These are phyloP conservation scores for Myxozyma kluyveri DNA, from an alignment of 805 yeast genomes.

Conservation along the genomic window DNA sequence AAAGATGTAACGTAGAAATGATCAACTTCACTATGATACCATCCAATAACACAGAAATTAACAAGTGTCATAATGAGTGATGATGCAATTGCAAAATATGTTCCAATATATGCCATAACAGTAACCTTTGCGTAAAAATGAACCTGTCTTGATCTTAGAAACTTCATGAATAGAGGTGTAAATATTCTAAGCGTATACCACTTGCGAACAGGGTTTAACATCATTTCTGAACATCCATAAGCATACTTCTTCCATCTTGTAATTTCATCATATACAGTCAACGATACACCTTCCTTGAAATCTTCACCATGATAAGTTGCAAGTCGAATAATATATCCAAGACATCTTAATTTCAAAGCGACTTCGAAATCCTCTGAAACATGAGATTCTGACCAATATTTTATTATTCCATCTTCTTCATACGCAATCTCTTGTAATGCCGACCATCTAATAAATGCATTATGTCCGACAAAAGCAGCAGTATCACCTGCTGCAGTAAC, in stretches of 20 bases:
- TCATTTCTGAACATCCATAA: constrained; percentile 19
- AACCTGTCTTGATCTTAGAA: constrained; percentile 3
- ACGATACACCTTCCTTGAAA: constrained; percentile 21
- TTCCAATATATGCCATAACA: constrained; percentile 16
- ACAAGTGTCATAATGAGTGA: constrained; percentile 4
- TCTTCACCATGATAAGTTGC: constrained; percentile 8
- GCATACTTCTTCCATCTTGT: constrained; percentile 23
- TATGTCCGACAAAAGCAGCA: constrained; percentile 23
- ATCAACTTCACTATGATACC: constrained; percentile 4
- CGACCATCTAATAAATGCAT: constrained; percentile 20
- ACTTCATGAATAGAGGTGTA: constrained; percentile 10
- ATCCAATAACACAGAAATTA: constrained; percentile 13
- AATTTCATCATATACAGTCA: constrained; percentile 17
- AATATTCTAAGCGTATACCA: constrained; percentile 10
- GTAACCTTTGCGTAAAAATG: constrained; percentile 12
- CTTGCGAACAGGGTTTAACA: constrained; percentile 12
- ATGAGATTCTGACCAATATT: constrained; percentile 19
- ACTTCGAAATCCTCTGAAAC: constrained; percentile 23
- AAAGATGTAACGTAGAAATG: constrained; percentile 13
- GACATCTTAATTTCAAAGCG: constrained; percentile 10
- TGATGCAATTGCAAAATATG: constrained; percentile 16
- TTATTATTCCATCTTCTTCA: constrained; percentile 6
- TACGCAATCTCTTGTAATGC: constrained; percentile 21
- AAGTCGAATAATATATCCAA: constrained; percentile 12
- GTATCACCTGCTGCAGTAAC: constrained; percentile 17